Base-by-base conservation (phyloP, 1,284 basidiomycete genomes). In the Abortiporus biennis region DNA sequence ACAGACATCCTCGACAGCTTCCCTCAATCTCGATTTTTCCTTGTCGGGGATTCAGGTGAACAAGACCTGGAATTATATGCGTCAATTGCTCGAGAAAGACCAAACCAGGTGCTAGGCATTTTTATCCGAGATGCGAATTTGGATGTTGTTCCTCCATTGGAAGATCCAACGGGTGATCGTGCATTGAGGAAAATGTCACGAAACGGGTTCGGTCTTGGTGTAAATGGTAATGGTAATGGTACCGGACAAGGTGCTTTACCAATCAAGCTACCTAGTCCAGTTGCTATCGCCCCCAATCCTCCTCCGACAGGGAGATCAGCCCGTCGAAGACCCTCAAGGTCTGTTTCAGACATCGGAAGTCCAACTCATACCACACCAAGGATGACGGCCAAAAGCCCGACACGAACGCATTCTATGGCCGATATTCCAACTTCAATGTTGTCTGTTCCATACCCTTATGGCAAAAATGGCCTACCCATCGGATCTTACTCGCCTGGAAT, bases 61-160 rank as follows among this genome's bases (percentile, higher is more conserved):
- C 90, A 92, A 54, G 92, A 94, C 61, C 66, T 94, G 30, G 89
- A 93, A 59, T 68, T 94, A 2, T 94, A 93, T 57, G 68, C 82
- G 6, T 66, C 74, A 45, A 57, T 92, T 16, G 88, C 90, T 0
- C 61, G 64, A 16, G 81, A 88, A 45, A 71, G 79, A 13, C 83
- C 86, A 0, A 49, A 62, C 6, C 82, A 85, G 54, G 70, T 90
- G 29, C 61, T 80, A 3, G 87, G 71, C 2, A 75, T 94, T 31
- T 88, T 88, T 62, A 79, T 94, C 37, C 74, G 90, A 20, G 84
- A 92, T 54, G 85, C 82, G 42, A 74, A 66, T 25, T 55, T 57
- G 3, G 59, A 55, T 24, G 52, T 51, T 6, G 54, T 59, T 38
- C 4, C 40, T 46, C n/a, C 32, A 3, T 57, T 85, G 15, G 69